Evolutionary conservation across 805 yeast species (phyloP).

Genomic region (Scheffersomyces spartinae): DNA sequence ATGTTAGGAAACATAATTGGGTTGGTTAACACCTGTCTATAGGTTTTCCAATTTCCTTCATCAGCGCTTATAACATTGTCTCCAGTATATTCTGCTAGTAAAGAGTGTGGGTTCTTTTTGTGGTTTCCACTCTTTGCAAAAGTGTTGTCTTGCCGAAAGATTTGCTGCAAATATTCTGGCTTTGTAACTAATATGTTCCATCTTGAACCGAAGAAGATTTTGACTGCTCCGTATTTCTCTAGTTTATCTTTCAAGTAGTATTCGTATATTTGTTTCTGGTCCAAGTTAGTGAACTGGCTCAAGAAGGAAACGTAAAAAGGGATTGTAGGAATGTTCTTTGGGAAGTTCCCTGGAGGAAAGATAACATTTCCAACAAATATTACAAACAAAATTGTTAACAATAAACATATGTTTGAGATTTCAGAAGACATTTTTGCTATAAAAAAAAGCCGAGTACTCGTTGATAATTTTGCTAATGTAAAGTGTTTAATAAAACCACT

Average conservation of each 20-base stretch:
- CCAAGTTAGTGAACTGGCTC: constrained; percentile 30
- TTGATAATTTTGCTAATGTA: too few relatives aligned
- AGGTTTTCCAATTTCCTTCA: constrained; percentile 38
- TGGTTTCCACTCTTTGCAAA: constrained; percentile 54
- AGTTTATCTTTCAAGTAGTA: constrained; percentile 30
- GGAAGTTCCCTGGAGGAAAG: constrained; percentile 41
- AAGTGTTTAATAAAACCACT: too few relatives aligned
- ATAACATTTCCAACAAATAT: too few relatives aligned
- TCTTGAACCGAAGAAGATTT: constrained; percentile 46
- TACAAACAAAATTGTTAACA: too few relatives aligned
- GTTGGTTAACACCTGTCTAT: constrained; percentile 33
- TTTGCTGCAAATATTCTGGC: constrained; percentile 34
- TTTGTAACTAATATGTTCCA: constrained; percentile 46
- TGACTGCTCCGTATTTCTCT: constrained; percentile 46
- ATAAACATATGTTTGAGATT: too few relatives aligned
- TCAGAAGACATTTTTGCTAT: too few relatives aligned
- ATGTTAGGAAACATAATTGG: constrained; percentile 39
- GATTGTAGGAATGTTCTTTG: constrained; percentile 44
- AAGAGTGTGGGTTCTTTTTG: constrained; percentile 43
- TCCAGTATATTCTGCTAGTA: constrained; percentile 44
- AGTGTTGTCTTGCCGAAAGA: constrained; percentile 36
- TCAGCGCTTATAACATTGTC: constrained; percentile 52
- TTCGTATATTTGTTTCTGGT: constrained; percentile 37
- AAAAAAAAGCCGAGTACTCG: too few relatives aligned
- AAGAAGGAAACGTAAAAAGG: constrained; percentile 48